Evolutionary conservation across 768 basidiomycete genomes (phyloP).

Genomic region (Dacryopinax spathularia): DNA sequence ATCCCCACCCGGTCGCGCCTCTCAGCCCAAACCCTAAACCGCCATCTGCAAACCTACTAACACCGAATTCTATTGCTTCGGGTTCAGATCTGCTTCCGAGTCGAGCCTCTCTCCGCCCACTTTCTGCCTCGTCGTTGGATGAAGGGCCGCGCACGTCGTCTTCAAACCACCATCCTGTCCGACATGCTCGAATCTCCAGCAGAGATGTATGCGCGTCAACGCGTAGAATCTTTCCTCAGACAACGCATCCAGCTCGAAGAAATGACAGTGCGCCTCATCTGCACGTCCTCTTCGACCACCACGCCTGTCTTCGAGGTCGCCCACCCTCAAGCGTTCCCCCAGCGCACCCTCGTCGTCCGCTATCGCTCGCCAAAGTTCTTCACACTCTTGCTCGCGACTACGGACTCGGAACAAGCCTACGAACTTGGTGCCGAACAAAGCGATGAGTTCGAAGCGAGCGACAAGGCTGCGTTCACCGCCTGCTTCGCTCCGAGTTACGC

Average conservation of each 20-base stretch:
- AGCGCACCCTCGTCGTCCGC: neutral
- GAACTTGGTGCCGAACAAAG: neutral
- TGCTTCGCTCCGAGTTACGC: slow-evolving; percentile 2
- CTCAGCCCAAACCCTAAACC: too few species aligned
- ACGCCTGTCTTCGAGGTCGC: neutral
- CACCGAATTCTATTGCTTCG: too few species aligned
- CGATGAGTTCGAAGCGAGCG: neutral
- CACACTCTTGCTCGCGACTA: neutral
- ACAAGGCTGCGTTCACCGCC: neutral
- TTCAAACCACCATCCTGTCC: neutral
- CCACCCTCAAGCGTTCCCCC: neutral
- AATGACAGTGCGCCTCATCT: neutral
- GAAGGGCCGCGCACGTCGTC: neutral
- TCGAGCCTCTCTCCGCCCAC: too few species aligned
- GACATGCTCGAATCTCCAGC: neutral
- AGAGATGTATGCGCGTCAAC: neutral
- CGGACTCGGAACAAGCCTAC: neutral
- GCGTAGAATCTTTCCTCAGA: neutral
- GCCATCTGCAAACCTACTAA: too few species aligned
- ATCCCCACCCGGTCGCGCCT: too few species aligned
- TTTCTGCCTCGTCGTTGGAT: neutral
- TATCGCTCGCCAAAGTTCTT: neutral
- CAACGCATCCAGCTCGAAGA: neutral
- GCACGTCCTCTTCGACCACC: neutral
- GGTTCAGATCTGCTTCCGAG: too few species aligned